Evolutionary conservation across 169 alveolate genomes (phyloP).

Genomic region (Plasmodium inui): DNA sequence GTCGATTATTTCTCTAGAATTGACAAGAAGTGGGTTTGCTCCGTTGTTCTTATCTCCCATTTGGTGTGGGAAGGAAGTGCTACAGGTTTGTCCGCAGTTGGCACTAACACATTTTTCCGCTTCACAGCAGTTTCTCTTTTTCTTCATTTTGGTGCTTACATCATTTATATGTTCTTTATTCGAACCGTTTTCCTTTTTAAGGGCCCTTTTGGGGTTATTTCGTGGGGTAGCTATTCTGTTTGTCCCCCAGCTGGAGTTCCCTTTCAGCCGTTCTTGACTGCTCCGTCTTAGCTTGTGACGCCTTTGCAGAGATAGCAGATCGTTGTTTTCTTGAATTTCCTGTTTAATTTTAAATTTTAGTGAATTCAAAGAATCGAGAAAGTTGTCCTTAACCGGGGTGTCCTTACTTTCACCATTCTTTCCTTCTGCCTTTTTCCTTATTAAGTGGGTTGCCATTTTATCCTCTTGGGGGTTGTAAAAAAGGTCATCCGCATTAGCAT

Average conservation of each 20-base stretch:
- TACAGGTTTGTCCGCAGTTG: not conserved
- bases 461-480: constrained; percentile 3
- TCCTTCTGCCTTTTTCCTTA: not conserved
- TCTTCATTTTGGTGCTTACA: constrained; percentile 10
- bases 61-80: not conserved
- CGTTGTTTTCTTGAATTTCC: constrained; percentile 53
- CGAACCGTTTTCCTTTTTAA: constrained; percentile 1
- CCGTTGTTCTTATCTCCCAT: not conserved
- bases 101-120: not conserved
- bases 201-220: not conserved
- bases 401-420: constrained; percentile 5
- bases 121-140: not conserved
- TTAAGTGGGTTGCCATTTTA: constrained; percentile 10
- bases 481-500: constrained; percentile 13
- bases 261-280: not conserved
- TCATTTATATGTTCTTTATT: constrained; percentile 7
- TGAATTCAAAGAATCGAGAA: constrained; percentile 30
- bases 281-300: not conserved
- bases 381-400: not conserved
- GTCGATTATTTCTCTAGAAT: not conserved
- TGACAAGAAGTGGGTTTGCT: not conserved
- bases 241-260: too few relatives aligned
- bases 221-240: not conserved
- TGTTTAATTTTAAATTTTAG: constrained; percentile 56
- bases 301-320: constrained; percentile 9